Evolutionary conservation across 2,329 filamentous ascomycete genomes (phyloP).

Genomic region (Pseudocercospora crystallina): DNA sequence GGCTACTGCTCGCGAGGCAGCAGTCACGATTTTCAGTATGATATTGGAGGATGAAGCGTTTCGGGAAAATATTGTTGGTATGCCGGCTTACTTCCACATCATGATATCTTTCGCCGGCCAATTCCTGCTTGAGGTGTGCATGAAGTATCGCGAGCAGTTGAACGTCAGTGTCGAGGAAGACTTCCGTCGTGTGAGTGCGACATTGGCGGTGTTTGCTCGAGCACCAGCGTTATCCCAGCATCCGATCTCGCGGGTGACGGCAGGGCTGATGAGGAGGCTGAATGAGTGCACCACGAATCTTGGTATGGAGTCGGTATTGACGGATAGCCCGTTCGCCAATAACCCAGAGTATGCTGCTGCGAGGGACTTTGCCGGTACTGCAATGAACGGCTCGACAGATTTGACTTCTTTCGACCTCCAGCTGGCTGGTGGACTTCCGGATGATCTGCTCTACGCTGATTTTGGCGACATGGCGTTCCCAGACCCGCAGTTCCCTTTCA

Average conservation of each 20-base stretch:
- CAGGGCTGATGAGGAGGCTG: conserved; percentile 17
- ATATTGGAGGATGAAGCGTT: conserved; percentile 47
- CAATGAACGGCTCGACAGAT: neutral
- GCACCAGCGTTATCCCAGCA: conserved; percentile 13
- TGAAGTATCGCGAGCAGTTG: conserved; percentile 39
- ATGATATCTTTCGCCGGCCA: conserved; percentile 57
- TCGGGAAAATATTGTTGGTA: conserved; percentile 42
- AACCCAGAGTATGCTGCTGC: neutral
- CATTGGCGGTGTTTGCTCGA: conserved; percentile 16
- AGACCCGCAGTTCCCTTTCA: conserved; percentile 9
- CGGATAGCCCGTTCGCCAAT: conserved; percentile 21
- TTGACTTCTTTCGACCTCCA: conserved; percentile 4
- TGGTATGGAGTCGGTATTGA: conserved; percentile 14
- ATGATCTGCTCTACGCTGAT: conserved; percentile 14
- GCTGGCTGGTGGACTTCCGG: conserved; percentile 5
- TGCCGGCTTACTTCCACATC: conserved; percentile 54
- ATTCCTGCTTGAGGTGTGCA: conserved; percentile 51
- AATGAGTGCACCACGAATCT: conserved; percentile 16
- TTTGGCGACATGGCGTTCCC: conserved; percentile 12
- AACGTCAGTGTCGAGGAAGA: conserved; percentile 18
- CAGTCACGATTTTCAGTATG: conserved; percentile 47
- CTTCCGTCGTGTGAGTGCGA: conserved; percentile 13
- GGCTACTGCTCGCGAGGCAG: conserved; percentile 49
- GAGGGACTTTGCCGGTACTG: neutral
- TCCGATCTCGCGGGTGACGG: conserved; percentile 17